Conservation (phyloP, 176 grass and related monocot species). For the Avena atlantica region DNA sequence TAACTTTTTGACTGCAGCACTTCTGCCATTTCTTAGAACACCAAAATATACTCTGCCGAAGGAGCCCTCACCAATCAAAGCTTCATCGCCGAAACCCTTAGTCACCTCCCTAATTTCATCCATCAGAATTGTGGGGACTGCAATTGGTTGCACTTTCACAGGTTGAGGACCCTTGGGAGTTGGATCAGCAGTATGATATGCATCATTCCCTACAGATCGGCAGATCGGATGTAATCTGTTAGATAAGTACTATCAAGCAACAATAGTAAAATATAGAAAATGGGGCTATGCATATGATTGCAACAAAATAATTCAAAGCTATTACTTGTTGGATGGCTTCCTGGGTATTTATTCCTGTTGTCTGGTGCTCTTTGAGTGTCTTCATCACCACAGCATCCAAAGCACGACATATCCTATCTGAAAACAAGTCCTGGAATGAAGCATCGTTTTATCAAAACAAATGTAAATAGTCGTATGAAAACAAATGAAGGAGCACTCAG, state of each 20-base stretch:
- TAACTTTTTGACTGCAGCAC: conserved; percentile 72
- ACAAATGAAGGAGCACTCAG: not conserved
- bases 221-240: too few species aligned
- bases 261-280: too few species aligned
- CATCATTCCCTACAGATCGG: too few species aligned
- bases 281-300: too few species aligned
- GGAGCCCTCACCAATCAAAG: conserved; percentile 86
- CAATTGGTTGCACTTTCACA: conserved; percentile 79
- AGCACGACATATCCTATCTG: conserved; percentile 56
- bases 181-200: too few species aligned
- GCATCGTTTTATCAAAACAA: conserved; percentile 9
- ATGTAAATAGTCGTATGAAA: not conserved
- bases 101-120: conserved; percentile 87
- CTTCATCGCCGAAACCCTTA: conserved; percentile 78
- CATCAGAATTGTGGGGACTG: conserved; percentile 65
- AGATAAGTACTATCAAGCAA: too few species aligned
- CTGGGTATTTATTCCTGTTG: conserved; percentile 38
- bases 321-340: too few species aligned
- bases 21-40: conserved; percentile 76
- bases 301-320: too few species aligned
- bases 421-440: conserved; percentile 33
- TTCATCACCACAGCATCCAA: conserved; percentile 59
- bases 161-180: conserved; percentile 29
- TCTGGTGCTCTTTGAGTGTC: conserved; percentile 58
- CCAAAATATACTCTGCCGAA: conserved; percentile 85